These are phyloP conservation scores for Fusarium napiforme DNA, from an alignment of 2,329 filamentous ascomycete genomes.

Conservation along the genomic window DNA sequence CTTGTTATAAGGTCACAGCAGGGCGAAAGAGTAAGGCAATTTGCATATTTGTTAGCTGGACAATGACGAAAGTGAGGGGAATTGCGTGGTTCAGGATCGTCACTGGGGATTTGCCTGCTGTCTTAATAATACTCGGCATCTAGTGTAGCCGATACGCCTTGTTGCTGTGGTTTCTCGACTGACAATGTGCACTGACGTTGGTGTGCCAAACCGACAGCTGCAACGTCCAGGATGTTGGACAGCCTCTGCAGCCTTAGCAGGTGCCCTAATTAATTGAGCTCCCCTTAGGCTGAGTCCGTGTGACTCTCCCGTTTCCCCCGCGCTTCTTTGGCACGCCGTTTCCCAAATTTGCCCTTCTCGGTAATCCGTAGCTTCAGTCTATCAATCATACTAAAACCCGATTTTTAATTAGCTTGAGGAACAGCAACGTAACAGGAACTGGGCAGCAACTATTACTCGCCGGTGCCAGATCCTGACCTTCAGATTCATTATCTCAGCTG, in stretches of 20 bases:
- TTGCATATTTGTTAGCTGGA: background rate
- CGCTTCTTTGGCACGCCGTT: slow-evolving; percentile 8
- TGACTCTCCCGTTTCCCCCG: slow-evolving; percentile 29
- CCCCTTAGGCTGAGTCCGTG: slow-evolving; percentile 20
- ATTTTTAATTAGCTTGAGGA: background rate
- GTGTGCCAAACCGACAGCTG: slow-evolving; percentile 34
- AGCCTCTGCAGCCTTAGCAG: slow-evolving; percentile 13
- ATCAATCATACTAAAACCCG: background rate
- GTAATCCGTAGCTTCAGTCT: slow-evolving; percentile 18
- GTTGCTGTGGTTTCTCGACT: background rate
- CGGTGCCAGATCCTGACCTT: background rate
- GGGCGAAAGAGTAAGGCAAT: slow-evolving; percentile 5
- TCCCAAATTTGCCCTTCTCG: slow-evolving; percentile 11
- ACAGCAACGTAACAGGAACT: background rate
- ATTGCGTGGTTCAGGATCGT: background rate
- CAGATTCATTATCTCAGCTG: background rate
- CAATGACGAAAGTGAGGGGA: background rate
- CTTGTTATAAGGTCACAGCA: background rate
- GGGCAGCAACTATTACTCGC: background rate
- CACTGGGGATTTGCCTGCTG: background rate
- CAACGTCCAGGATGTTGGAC: slow-evolving; percentile 22
- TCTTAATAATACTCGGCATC: background rate
- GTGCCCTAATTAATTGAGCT: slow-evolving; percentile 26
- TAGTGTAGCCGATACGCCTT: background rate
- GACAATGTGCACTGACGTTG: slow-evolving; percentile 2